phyloP scores from a whole-genome alignment of 164 flowering plant genomes.

The Paratinospora sagittata region DNA sequence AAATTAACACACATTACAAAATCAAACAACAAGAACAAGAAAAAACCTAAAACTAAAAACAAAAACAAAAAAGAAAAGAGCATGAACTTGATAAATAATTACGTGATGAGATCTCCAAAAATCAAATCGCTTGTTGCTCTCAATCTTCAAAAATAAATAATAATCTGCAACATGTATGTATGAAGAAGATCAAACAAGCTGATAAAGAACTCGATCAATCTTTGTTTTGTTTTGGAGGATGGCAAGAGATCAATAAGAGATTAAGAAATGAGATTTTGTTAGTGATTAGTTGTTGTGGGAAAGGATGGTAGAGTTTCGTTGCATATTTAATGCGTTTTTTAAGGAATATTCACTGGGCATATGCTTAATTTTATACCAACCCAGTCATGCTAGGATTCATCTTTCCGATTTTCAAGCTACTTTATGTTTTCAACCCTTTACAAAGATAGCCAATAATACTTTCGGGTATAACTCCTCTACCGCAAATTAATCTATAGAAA shows the following conservation, averaged over 20 bases:
- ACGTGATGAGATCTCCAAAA: too few species aligned
- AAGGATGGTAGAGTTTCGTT: neutral
- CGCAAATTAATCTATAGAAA: neutral
- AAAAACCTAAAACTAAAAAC: neutral
- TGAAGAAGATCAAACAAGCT: too few species aligned
- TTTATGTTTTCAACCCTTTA: neutral
- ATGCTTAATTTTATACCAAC: neutral
- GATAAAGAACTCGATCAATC: too few species aligned
- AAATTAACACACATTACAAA: neutral
- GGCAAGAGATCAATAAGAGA: neutral
- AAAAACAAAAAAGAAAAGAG: neutral
- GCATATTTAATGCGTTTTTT: neutral
- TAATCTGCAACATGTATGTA: too few species aligned
- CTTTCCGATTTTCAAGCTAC: neutral
- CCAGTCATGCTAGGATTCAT: neutral
- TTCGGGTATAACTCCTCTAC: neutral
- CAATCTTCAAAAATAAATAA: too few species aligned
- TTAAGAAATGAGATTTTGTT: neutral
- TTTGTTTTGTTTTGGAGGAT: too few species aligned
- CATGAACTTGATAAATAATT: neutral
- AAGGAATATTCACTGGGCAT: neutral
- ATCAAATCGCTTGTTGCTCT: neutral
- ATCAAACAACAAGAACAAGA: neutral
- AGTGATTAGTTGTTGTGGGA: neutral
- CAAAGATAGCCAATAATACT: neutral